These are phyloP conservation scores for Elsinoe perseae DNA, from an alignment of 2,329 filamentous ascomycete species.

Conservation along the genomic window DNA sequence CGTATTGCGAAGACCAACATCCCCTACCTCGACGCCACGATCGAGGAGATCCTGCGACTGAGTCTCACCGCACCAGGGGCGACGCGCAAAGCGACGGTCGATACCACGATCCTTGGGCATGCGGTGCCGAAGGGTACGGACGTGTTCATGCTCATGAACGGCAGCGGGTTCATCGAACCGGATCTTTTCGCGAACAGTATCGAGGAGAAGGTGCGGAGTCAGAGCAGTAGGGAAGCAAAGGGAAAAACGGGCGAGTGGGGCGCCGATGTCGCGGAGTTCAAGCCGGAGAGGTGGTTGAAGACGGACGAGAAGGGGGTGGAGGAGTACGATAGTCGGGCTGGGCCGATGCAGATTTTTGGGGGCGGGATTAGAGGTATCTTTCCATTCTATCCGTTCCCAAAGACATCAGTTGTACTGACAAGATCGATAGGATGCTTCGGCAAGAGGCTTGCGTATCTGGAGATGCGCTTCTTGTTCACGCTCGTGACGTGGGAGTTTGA, in stretches of 20 bases:
- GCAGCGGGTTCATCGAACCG: conserved; percentile 20
- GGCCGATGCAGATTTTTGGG: conserved; percentile 33
- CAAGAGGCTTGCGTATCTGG: conserved; percentile 24
- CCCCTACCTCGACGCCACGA: conserved; percentile 32
- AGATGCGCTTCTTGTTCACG: conserved; percentile 25
- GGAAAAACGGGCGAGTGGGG: conserved; percentile 26
- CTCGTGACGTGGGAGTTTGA: conserved; percentile 29
- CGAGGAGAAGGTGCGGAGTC: conserved; percentile 27
- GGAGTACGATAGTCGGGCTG: conserved; percentile 30
- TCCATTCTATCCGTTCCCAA: conserved; percentile 24
- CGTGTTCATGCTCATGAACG: conserved; percentile 26
- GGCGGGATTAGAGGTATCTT: conserved; percentile 33
- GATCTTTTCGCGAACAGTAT: conserved; percentile 20
- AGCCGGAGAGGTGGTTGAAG: conserved; percentile 36
- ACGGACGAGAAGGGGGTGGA: conserved; percentile 24
- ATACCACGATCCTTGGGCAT: conserved; percentile 37
- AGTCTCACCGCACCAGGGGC: conserved; percentile 24
- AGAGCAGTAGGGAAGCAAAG: conserved; percentile 25
- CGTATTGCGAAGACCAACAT: conserved; percentile 27
- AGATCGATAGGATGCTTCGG: conserved; percentile 14
- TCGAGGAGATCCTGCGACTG: conserved; percentile 37
- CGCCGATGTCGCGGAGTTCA: conserved; percentile 28
- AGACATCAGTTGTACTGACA: background rate
- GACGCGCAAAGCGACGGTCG: conserved; percentile 29
- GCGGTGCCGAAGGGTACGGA: conserved; percentile 35